Conservation (phyloP, 257 asterid species). For the Ocimum tenuiflorum region DNA sequence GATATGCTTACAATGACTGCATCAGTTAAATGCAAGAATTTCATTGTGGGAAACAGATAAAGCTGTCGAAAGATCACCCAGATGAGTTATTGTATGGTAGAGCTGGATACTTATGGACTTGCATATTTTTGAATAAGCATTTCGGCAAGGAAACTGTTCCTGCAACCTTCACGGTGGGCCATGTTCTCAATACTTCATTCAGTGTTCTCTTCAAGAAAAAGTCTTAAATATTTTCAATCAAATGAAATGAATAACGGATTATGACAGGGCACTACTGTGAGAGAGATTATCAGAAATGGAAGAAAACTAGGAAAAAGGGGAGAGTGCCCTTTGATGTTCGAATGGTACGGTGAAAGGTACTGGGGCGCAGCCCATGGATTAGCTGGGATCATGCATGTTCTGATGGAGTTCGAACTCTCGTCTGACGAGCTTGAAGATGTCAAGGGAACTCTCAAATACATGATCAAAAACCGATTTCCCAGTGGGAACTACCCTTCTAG, state of each 20-base stretch:
- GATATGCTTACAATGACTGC: not conserved
- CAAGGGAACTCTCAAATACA: slow-evolving; percentile 53
- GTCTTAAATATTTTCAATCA: not conserved
- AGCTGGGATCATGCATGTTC: slow-evolving; percentile 61
- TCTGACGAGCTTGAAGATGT: slow-evolving; percentile 50
- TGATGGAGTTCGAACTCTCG: slow-evolving; percentile 51
- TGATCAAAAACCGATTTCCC: slow-evolving; percentile 48
- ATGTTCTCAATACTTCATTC: not conserved
- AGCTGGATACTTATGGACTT: slow-evolving; percentile 70
- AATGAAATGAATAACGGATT: not conserved
- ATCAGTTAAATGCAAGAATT: not conserved
- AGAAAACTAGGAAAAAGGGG: slow-evolving; percentile 41
- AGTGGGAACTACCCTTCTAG: slow-evolving; percentile 65
- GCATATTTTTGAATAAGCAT: slow-evolving; percentile 49
- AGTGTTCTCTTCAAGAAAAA: not conserved
- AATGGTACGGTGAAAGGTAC: slow-evolving; percentile 57
- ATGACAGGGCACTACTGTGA: slow-evolving; percentile 38
- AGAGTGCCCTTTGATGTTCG: slow-evolving; percentile 56
- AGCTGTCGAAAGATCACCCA: slow-evolving; percentile 42
- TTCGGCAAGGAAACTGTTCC: slow-evolving; percentile 48
- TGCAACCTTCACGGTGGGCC: slow-evolving; percentile 37
- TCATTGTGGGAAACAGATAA: slow-evolving; percentile 38
- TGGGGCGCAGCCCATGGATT: slow-evolving; percentile 91
- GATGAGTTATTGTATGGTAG: slow-evolving; percentile 66
- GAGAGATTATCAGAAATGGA: slow-evolving; percentile 45